These are phyloP conservation scores for Porcisia hertigi DNA, from an alignment of 208 protist species.

Conservation along the genomic window DNA sequence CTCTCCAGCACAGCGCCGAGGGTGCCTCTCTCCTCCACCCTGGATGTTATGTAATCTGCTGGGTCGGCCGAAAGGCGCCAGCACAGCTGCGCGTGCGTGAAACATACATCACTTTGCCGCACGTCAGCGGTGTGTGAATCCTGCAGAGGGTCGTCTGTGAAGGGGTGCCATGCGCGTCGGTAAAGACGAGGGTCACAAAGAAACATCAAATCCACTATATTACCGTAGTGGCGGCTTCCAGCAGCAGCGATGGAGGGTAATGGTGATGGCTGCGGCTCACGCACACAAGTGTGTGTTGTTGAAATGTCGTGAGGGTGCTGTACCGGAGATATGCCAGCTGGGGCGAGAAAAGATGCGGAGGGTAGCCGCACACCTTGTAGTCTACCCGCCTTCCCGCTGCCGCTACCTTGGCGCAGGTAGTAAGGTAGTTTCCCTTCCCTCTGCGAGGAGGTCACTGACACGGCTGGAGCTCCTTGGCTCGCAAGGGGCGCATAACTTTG, in stretches of 20 bases:
- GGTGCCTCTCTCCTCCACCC: neutral
- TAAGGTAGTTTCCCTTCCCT: constrained; percentile 42
- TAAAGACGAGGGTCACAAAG: constrained; percentile 20
- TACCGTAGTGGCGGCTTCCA: constrained; percentile 20
- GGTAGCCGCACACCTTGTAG: constrained; percentile 20
- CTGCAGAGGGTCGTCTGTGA: constrained; percentile 23
- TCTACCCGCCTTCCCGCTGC: neutral
- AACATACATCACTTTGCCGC: neutral
- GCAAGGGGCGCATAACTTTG: neutral
- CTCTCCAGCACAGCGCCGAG: constrained; percentile 23
- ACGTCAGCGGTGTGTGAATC: neutral
- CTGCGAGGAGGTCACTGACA: neutral
- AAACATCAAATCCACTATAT: constrained; percentile 25
- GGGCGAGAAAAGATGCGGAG: neutral
- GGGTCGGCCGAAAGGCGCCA: constrained; percentile 25
- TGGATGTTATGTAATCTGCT: constrained; percentile 20
- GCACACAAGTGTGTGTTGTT: neutral
- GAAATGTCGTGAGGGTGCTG: neutral
- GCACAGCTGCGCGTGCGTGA: constrained; percentile 20
- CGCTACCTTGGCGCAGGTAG: constrained; percentile 40
- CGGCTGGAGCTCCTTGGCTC: neutral
- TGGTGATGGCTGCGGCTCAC: neutral
- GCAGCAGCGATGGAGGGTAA: neutral
- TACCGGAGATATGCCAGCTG: neutral
- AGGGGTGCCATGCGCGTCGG: constrained; percentile 27